Conservation (phyloP, 2,329 filamentous ascomycete species). For the Penicillium glabrum region DNA sequence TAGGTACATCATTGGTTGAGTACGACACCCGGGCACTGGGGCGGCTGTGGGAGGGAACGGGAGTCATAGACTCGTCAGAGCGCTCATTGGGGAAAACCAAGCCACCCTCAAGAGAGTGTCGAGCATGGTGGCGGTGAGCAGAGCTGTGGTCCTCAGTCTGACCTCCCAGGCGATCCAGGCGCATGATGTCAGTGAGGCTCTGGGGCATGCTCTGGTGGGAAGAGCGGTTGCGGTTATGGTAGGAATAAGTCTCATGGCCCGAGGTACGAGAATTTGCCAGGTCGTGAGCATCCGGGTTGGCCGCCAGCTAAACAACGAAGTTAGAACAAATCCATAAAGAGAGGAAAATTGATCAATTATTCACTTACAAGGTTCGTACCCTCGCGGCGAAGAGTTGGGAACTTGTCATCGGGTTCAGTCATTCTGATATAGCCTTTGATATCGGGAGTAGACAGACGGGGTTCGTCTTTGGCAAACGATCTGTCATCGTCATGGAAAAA, state of each 20-base stretch:
- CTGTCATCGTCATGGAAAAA: constrained; percentile 80
- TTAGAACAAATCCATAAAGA: constrained; percentile 36
- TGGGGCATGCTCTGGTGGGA: constrained; percentile 60
- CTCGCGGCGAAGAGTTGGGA: constrained; percentile 66
- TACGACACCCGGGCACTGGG: constrained; percentile 68
- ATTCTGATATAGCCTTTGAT: constrained; percentile 70
- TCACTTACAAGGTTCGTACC: constrained; percentile 56
- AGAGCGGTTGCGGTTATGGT: constrained; percentile 68
- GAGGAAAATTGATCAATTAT: neutral
- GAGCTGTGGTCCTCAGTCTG: constrained; percentile 29
- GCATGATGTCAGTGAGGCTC: constrained; percentile 48
- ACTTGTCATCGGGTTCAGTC: constrained; percentile 76
- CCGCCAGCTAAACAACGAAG: constrained; percentile 63
- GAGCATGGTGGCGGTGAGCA: constrained; percentile 39
- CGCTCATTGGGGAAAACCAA: constrained; percentile 33
- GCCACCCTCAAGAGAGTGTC: constrained; percentile 48
- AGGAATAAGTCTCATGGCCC: constrained; percentile 65
- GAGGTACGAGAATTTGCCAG: constrained; percentile 70
- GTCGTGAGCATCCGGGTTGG: constrained; percentile 78
- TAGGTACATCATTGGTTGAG: constrained; percentile 85
- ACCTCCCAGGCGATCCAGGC: constrained; percentile 36
- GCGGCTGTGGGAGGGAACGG: constrained; percentile 35
- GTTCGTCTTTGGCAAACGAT: constrained; percentile 43
- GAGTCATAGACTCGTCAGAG: constrained; percentile 23
- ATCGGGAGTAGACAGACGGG: constrained; percentile 60